Conservation (phyloP, 139 green algal species). For the Asterochloris erici region DNA sequence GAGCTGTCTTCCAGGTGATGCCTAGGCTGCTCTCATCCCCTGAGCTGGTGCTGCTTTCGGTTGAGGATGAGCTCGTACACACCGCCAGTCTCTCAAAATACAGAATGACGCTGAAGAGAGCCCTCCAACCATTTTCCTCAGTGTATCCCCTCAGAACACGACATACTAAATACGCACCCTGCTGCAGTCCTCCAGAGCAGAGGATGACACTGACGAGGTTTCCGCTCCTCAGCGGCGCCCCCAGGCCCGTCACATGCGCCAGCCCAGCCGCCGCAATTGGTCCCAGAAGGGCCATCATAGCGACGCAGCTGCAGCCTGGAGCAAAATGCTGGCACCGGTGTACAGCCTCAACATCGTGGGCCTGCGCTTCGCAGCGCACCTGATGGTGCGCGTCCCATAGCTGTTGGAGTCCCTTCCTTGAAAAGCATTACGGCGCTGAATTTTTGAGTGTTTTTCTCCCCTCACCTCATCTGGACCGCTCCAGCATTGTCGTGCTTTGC, state of each 20-base stretch:
- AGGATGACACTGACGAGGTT: not conserved
- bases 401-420: not conserved
- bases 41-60: no score
- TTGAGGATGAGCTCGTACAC: no score
- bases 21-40: no score
- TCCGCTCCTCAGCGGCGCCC: not conserved
- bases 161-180: not conserved
- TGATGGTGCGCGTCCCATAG: not conserved
- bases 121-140: no score
- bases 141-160: no score
- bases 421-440: no score
- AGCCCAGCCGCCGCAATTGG: constrained; percentile 26
- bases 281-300: constrained; percentile 23
- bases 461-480: no score
- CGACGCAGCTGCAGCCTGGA: constrained; percentile 41
- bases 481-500: no score
- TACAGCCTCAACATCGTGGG: constrained; percentile 43
- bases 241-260: constrained; percentile 8
- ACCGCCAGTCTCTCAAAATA: no score
- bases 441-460: no score
- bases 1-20: no score
- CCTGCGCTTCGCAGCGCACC: not conserved
- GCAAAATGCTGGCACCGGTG: constrained; percentile 37
- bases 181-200: constrained; percentile 8
- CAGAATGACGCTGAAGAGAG: no score